These are phyloP conservation scores for Sugiyamaella valdiviana DNA, from an alignment of 805 yeast genomes.

Conservation along the genomic window DNA sequence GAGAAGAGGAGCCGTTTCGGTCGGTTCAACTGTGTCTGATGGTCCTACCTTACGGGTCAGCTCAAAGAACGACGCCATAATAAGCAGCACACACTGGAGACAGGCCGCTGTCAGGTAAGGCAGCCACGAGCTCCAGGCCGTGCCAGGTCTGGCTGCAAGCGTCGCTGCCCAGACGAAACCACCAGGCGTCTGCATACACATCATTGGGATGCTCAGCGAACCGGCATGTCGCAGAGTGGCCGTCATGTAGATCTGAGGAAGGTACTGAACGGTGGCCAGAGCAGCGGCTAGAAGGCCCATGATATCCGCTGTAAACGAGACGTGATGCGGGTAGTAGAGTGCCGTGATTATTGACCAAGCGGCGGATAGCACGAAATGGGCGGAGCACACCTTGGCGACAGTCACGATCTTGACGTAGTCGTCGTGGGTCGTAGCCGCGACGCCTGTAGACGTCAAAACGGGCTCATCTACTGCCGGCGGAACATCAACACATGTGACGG, in stretches of 20 bases:
- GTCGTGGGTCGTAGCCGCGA: constrained; percentile 7
- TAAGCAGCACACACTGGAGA: constrained; percentile 55
- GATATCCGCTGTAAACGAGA: constrained; percentile 42
- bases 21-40: not conserved
- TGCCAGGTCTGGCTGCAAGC: constrained; percentile 62
- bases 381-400: constrained; percentile 21
- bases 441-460: not conserved
- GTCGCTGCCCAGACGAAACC: constrained; percentile 77
- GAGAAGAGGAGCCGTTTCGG: constrained; percentile 11
- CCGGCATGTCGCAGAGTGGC: constrained; percentile 68
- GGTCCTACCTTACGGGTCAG: constrained; percentile 1
- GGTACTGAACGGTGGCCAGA: constrained; percentile 62
- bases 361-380: constrained; percentile 28
- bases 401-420: constrained; percentile 17
- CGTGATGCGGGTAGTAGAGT: constrained; percentile 9
- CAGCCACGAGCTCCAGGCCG: constrained; percentile 83
- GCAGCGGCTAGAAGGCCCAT: constrained; percentile 62
- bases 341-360: constrained; percentile 17
- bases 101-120: constrained; percentile 69
- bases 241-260: constrained; percentile 76
- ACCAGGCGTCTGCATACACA: constrained; percentile 86
- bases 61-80: constrained; percentile 54
- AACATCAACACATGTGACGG: constrained; percentile 22
- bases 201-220: constrained; percentile 69
- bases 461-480: constrained; percentile 8